A percentile compares a stretch with the other conserved stretches of the same genome.
phyloP scores from a whole-genome alignment of 2,329 filamentous ascomycete genomes.

The Fusarium falciforme region DNA sequence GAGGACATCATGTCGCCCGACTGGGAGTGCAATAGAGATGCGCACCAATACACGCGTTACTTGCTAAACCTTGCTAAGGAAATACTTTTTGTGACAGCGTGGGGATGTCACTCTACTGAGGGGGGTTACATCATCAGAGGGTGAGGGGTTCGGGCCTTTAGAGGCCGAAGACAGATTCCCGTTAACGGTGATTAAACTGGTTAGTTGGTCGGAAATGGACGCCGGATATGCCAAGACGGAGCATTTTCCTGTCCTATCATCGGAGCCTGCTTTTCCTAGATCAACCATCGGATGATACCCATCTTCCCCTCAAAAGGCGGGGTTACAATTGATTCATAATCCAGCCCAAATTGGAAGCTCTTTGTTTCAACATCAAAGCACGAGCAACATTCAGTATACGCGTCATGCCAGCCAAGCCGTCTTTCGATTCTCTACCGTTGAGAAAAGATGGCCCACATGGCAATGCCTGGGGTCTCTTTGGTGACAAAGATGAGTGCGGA shows the following conservation, averaged over 20 bases:
- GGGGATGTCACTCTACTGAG: background rate
- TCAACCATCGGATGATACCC: background rate
- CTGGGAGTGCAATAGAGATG: background rate
- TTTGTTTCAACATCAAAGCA: background rate
- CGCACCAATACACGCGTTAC: constrained; percentile 22
- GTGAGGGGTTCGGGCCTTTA: constrained; percentile 3
- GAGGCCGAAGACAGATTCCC: background rate
- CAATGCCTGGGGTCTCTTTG: constrained; percentile 69
- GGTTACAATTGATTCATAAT: background rate
- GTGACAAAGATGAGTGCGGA: constrained; percentile 62
- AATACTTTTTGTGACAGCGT: background rate
- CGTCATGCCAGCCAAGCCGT: constrained; percentile 26
- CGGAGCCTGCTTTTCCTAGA: background rate
- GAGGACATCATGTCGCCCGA: background rate
- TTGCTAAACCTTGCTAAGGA: background rate
- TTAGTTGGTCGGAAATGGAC: background rate
- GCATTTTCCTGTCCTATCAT: background rate
- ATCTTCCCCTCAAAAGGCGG: constrained; percentile 20
- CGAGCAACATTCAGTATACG: background rate
- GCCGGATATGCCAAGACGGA: background rate
- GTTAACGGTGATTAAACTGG: background rate
- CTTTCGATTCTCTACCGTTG: constrained; percentile 61
- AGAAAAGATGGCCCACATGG: constrained; percentile 60
- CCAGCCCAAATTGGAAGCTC: background rate
- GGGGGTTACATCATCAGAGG: background rate